phyloP scores from a whole-genome alignment of 345 rosid genomes.

The Salix brachista region DNA sequence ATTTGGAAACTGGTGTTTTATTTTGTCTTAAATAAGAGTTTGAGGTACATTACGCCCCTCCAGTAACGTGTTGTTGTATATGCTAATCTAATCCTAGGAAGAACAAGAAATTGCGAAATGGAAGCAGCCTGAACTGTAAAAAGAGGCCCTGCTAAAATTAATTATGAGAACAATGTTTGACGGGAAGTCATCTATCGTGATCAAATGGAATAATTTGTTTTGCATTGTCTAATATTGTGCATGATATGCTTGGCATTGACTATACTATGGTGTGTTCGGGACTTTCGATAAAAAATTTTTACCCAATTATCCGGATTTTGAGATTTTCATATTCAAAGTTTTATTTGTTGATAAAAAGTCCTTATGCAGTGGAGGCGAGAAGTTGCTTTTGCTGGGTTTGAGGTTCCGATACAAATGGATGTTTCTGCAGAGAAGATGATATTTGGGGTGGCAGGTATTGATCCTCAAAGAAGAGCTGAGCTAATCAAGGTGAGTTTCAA shows the following conservation, averaged over 20 bases:
- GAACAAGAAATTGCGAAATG: too few relatives aligned
- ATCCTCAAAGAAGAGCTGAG: slow-evolving; percentile 83
- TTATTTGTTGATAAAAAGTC: background rate
- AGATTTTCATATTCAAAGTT: background rate
- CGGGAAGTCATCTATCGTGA: too few relatives aligned
- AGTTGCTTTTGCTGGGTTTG: slow-evolving; percentile 95
- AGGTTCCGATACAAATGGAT: slow-evolving; percentile 95
- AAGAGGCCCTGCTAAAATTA: too few relatives aligned
- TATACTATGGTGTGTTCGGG: background rate
- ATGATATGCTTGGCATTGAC: too few relatives aligned
- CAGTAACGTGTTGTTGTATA: too few relatives aligned
- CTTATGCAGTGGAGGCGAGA: slow-evolving; percentile 85
- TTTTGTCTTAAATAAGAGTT: background rate
- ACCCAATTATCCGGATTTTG: background rate
- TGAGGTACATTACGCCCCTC: too few relatives aligned
- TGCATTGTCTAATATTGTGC: too few relatives aligned
- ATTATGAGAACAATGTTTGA: too few relatives aligned
- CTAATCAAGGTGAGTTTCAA: slow-evolving; percentile 62
- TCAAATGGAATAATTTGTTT: too few relatives aligned
- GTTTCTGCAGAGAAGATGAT: slow-evolving; percentile 84
- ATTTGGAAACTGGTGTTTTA: background rate
- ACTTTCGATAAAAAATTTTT: background rate
- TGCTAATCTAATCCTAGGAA: too few relatives aligned
- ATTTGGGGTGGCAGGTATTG: slow-evolving; percentile 79
- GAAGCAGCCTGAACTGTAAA: too few relatives aligned